A percentile compares a stretch with the other conserved stretches of the same genome.
Conservation (phyloP, 306 rosid genomes). For the Lablab purpureus region DNA sequence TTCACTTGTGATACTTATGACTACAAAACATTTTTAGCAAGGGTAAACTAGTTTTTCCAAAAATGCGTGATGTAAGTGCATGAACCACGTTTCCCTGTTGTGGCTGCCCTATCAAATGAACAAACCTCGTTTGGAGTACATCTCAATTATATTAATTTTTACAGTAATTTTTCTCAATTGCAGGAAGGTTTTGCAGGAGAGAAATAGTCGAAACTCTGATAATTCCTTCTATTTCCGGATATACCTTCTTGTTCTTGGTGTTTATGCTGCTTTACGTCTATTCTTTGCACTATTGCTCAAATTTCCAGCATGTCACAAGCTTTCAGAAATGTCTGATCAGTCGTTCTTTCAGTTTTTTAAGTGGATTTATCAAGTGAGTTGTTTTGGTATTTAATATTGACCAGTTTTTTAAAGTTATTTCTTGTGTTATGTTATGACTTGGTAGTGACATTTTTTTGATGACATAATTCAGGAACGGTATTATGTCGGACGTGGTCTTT, state of each 20-base stretch:
- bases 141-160: slow-evolving; percentile 9
- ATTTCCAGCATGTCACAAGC: slow-evolving; percentile 84
- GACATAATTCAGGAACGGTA: slow-evolving; percentile 81
- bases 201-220: slow-evolving; percentile 62
- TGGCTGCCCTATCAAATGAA: slow-evolving; percentile 22
- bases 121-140: slow-evolving; percentile 13
- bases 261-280: slow-evolving; percentile 79
- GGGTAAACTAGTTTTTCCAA: background rate
- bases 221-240: slow-evolving; percentile 89
- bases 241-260: slow-evolving; percentile 84
- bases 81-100: slow-evolving; percentile 5
- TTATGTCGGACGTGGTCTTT: slow-evolving; percentile 96
- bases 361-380: slow-evolving; percentile 91
- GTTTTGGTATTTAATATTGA: slow-evolving; percentile 12
- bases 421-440: slow-evolving; percentile 39
- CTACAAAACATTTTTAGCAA: background rate
- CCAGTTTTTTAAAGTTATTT: slow-evolving; percentile 17
- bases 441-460: slow-evolving; percentile 39
- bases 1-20: background rate
- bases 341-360: slow-evolving; percentile 94
- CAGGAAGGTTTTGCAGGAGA: slow-evolving; percentile 97
- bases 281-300: slow-evolving; percentile 69
- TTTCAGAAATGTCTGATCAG: slow-evolving; percentile 92
- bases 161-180: slow-evolving; percentile 46
- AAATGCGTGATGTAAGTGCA: slow-evolving; percentile 26